Evolutionary conservation across 2,329 filamentous ascomycete genomes (phyloP).

Genomic region (Talaromyces verruculosus): DNA sequence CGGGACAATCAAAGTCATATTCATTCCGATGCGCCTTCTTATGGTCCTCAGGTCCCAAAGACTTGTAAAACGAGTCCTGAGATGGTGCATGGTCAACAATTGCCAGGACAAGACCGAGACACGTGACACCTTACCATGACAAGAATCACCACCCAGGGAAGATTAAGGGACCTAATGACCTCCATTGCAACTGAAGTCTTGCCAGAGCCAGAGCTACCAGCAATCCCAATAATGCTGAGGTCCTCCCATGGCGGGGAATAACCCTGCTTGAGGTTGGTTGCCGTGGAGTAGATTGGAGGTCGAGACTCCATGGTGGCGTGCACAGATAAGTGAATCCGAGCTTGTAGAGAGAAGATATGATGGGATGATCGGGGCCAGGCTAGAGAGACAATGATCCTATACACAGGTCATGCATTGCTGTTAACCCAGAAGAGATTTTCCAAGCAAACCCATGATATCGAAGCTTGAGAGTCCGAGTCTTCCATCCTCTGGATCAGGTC

Average conservation of each 20-base stretch:
- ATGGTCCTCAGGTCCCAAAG: conserved; percentile 74
- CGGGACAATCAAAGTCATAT: conserved; percentile 92
- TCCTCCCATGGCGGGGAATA: conserved; percentile 96
- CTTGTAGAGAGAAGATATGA: not conserved
- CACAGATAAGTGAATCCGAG: conserved; percentile 6
- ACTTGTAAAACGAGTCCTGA: conserved; percentile 97
- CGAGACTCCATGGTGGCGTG: conserved; percentile 35
- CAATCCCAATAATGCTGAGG: conserved; percentile 93
- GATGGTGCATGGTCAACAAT: conserved; percentile 14
- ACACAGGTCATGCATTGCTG: conserved; percentile 17
- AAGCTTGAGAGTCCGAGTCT: conserved; percentile 10
- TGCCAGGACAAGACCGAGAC: not conserved
- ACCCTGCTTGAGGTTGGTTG: conserved; percentile 47
- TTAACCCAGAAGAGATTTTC: conserved; percentile 7
- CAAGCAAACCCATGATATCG: not conserved
- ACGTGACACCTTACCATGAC: conserved; percentile 69
- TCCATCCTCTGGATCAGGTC: not conserved
- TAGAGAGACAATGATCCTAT: conserved; percentile 14
- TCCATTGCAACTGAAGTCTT: conserved; percentile 93
- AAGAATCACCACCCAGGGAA: conserved; percentile 97
- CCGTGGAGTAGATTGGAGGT: conserved; percentile 38
- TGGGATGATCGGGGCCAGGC: conserved; percentile 11
- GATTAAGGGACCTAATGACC: conserved; percentile 82
- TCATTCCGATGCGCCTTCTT: conserved; percentile 82
- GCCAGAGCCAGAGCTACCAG: conserved; percentile 89